Base-by-base conservation (phyloP, 495 filamentous ascomycete genomes). In the Neurospora cerealis region DNA sequence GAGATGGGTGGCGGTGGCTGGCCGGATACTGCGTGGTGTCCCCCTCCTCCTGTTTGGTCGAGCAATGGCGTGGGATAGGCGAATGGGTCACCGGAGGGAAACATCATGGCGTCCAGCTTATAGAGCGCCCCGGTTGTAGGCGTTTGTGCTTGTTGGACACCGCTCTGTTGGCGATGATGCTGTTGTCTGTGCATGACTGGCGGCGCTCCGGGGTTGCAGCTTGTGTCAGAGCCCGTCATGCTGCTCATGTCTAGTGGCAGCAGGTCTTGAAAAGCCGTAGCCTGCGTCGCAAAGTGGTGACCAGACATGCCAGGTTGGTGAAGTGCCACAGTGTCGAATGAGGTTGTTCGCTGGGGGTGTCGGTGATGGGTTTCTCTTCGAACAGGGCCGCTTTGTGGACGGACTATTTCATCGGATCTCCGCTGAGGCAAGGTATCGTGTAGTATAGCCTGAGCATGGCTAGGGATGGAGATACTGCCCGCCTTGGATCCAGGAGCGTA, bases 41-140 rank as follows among this genome's bases (percentile, higher is more conserved):
- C 72, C 41, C 75, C 69, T 42, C 75, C 62, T 42, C 77, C 74
- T 44, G 83, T 83, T 39, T 85, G 85, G 73, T 87, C 86, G 74
- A 86, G 91, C 83, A 95, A 88, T 2, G 94, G 93, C 78, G 94
- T 93, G 5, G 94, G 92, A 80, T 97, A 98, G 0, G 91, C 93
- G 73, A 97, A 95, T 0, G 95, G 93, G 78, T 98, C 94, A 34
- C 89, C 87, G 1, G 94, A 93, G 2, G 94, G 92, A 75, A 98
- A 98, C 93, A 98, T 97, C 82, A 97, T 91, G 13, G 91, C 88
- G 80, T 91, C 91, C 21, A 97, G 86, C 79, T 96, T 93, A 17
- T 92, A 87, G 28, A 96, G 73, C 62, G 80, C 80, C 66, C 81
- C 74, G 70, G 81, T 76, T 74, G 79, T 77, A 32, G 77, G 71